Conservation (phyloP, 306 rosid genomes). For the Potentilla sterilis region DNA sequence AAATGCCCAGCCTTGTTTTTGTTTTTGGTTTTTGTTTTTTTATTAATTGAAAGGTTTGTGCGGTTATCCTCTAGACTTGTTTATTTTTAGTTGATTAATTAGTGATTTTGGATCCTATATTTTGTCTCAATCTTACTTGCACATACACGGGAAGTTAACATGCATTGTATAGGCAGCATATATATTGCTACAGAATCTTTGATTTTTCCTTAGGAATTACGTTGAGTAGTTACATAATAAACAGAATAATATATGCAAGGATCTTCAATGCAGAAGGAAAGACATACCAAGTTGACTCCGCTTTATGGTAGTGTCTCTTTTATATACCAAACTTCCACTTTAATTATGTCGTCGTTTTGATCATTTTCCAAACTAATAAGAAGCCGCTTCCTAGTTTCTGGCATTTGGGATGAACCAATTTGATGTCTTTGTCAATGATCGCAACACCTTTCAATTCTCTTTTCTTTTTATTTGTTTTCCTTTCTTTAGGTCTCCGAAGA, state of each 20-base stretch:
- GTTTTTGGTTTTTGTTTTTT: too few relatives aligned
- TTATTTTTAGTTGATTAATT: too few relatives aligned
- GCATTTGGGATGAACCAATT: slow-evolving; percentile 9
- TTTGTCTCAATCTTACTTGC: not conserved
- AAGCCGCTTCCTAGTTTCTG: not conserved
- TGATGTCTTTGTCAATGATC: slow-evolving; percentile 1
- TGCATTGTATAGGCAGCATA: not conserved
- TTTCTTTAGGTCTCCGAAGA: too few relatives aligned
- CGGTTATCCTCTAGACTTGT: too few relatives aligned
- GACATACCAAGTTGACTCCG: slow-evolving; percentile 5
- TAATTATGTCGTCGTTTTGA: not conserved
- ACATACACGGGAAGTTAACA: not conserved
- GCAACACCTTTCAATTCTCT: not conserved
- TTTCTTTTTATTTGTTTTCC: too few relatives aligned
- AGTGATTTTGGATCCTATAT: not conserved
- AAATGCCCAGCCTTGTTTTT: not conserved
- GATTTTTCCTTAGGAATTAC: not conserved
- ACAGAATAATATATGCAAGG: not conserved
- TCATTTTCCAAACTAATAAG: slow-evolving; percentile 26
- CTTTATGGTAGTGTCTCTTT: slow-evolving; percentile 17
- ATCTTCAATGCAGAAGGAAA: not conserved
- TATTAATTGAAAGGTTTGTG: too few relatives aligned
- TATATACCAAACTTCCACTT: slow-evolving; percentile 14
- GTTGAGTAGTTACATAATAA: not conserved
- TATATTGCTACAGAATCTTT: not conserved